These are phyloP conservation scores for Schizothecium vesticola DNA, from an alignment of 495 filamentous ascomycete genomes.

Conservation along the genomic window DNA sequence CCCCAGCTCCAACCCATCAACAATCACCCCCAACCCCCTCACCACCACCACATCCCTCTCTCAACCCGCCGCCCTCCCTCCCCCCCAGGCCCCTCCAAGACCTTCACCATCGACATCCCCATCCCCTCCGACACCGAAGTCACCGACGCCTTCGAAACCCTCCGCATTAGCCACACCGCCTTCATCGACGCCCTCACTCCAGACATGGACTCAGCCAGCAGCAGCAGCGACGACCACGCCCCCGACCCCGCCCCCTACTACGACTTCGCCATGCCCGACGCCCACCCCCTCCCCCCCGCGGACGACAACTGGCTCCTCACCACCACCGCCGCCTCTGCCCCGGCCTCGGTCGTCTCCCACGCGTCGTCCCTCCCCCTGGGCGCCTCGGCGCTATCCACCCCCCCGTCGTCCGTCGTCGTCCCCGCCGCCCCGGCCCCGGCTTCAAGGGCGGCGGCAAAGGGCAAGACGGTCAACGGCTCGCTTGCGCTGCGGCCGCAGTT, in stretches of 20 bases:
- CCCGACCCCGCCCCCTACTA: not conserved
- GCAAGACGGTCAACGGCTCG: conserved; percentile 14
- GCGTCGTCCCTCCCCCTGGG: conserved; percentile 28
- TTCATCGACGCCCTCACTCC: conserved; percentile 32
- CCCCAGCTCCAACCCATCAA: not conserved
- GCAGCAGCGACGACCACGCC: conserved; percentile 19
- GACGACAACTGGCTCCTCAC: not conserved
- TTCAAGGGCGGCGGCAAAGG: not conserved
- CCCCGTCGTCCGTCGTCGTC: conserved; percentile 19
- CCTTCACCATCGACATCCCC: conserved; percentile 47
- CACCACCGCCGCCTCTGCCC: conserved; percentile 6
- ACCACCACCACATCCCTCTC: not conserved
- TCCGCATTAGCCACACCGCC: conserved; percentile 33
- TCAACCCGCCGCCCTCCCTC: conserved; percentile 3
- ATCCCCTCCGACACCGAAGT: conserved; percentile 32
- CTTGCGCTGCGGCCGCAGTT: conserved; percentile 42
- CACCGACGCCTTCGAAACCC: conserved; percentile 28
- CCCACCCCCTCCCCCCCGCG: not conserved
- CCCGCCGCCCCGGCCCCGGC: not conserved
- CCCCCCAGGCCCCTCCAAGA: conserved; percentile 40
- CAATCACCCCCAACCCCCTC: not conserved
- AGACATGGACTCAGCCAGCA: conserved; percentile 13
- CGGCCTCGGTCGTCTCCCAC: conserved; percentile 18
- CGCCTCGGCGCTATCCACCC: conserved; percentile 29
- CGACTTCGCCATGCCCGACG: conserved; percentile 1